A percentile compares a stretch with the other conserved stretches of the same genome.
Conservation (phyloP, 1,284 basidiomycete species). For the Kwoniella shivajii region DNA sequence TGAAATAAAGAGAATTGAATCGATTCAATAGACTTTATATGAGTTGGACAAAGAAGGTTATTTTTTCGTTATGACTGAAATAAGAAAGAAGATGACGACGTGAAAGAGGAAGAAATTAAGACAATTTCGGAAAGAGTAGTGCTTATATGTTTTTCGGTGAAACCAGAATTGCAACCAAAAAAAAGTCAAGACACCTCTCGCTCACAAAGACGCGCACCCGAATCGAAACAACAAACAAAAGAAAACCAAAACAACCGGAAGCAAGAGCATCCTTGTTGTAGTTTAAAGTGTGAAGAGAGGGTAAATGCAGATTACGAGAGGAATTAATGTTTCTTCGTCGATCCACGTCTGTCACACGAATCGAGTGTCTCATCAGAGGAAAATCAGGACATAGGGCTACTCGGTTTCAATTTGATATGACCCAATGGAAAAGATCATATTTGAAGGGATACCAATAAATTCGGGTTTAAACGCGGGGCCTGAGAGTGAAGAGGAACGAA, state of each 20-base stretch:
- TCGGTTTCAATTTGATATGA: neutral
- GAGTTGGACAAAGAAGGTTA: neutral
- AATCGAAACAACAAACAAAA: too few relatives aligned
- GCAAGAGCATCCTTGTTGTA: too few relatives aligned
- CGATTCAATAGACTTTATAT: conserved; percentile 2
- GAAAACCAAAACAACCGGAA: too few relatives aligned
- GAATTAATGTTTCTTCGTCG: too few relatives aligned
- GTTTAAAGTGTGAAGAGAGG: too few relatives aligned
- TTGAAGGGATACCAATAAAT: neutral
- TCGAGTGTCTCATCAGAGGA: neutral
- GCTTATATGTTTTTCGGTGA: neutral
- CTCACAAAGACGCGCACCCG: too few relatives aligned
- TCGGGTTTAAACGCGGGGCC: conserved; percentile 1
- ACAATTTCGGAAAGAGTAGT: neutral
- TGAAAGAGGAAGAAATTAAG: neutral
- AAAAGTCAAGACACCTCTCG: too few relatives aligned
- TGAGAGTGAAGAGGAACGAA: neutral
- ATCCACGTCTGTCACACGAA: too few relatives aligned
- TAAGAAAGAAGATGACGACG: too few relatives aligned
- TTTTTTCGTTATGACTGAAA: too few relatives aligned
- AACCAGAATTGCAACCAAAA: too few relatives aligned
- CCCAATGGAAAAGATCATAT: neutral
- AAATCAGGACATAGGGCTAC: conserved; percentile 3
- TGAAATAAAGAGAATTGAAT: conserved; percentile 2
- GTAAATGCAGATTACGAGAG: neutral